Conservation (phyloP, 108 stramenopile species). For the Cylindrotheca closterium region DNA sequence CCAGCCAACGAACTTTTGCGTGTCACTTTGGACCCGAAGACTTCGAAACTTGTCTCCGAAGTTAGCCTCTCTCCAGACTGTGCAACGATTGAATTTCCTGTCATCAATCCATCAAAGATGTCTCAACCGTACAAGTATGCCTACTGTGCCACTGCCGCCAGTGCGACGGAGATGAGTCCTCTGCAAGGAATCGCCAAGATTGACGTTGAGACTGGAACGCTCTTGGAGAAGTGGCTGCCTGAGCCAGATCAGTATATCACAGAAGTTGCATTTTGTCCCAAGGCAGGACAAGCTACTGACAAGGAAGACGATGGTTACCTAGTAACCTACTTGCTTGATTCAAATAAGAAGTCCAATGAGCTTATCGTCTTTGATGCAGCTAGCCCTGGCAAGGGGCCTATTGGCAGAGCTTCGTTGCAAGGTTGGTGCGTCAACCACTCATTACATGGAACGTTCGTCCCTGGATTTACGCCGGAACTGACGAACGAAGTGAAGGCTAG, state of each 20-base stretch:
- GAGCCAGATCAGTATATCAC: slow-evolving; percentile 14
- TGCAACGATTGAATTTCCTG: slow-evolving; percentile 34
- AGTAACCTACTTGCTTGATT: slow-evolving; percentile 23
- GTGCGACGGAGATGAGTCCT: not conserved
- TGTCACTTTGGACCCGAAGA: slow-evolving; percentile 16
- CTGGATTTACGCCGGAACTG: not conserved
- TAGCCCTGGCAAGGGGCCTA: not conserved
- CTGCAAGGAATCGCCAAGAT: slow-evolving; percentile 24
- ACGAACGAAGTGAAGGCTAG: not conserved
- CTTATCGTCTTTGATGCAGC: slow-evolving; percentile 39
- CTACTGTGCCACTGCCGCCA: slow-evolving; percentile 25
- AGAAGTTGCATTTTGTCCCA: slow-evolving; percentile 32
- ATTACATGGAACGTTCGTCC: not conserved
- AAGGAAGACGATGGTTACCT: slow-evolving; percentile 55
- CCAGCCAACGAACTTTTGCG: slow-evolving; percentile 2
- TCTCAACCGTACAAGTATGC: slow-evolving; percentile 27
- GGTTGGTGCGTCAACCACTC: not conserved
- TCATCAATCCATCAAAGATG: slow-evolving; percentile 23
- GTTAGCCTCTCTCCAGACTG: slow-evolving; percentile 6
- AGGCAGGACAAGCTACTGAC: slow-evolving; percentile 13
- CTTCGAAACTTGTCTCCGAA: slow-evolving; percentile 2
- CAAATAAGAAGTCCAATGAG: slow-evolving; percentile 32
- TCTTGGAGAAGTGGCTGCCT: slow-evolving; percentile 18
- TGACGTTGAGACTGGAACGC: slow-evolving; percentile 12
- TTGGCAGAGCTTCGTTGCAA: not conserved